Base-by-base conservation (phyloP, 495 filamentous ascomycete species). In the Aspergillus leporis region DNA sequence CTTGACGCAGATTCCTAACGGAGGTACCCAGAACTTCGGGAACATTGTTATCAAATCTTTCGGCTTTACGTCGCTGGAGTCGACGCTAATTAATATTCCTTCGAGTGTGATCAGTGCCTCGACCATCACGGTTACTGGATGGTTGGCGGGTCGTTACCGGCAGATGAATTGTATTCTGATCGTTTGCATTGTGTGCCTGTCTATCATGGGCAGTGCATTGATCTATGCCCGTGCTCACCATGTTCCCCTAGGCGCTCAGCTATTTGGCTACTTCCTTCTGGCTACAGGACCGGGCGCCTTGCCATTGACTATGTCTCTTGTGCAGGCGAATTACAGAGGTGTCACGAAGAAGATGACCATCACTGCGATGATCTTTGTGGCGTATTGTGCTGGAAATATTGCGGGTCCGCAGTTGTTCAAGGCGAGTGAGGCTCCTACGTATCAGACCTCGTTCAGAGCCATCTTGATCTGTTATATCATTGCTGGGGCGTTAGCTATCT, bases 331-430 rank as follows among this genome's bases (percentile, higher is more conserved):
- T 58, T 81, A 87, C 19, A 81, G 83, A 2, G 86, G 86, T 14
- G 87, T 86, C 63, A 87, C 86, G 4, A 89, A 89, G 70, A 88
- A 88, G 61, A 78, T 78, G 57, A 74, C 78, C 0, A 68, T 81
- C 40, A 78, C 77, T 0, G 77, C 75, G 1, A 51, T 75, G 51
- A 67, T 76, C 21, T 77, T 78, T 36, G 61, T 77, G 9, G 74
- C 66, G n/a, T 76, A 75, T 9, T 78, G 74, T 30, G 66, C 69
- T 0, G 75, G 75, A 0, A 78, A 78, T 21, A 77, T 78, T 31
- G 64, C 68, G 0, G 75, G 75, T 0, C 75, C 75, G 9, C 75
- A 78, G 25, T 68, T 76, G 40, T 78, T 78, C 50, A 60, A 61
- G 5, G 61, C 68, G 14, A 60, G 56, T 6, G 73, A 77, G 34